phyloP scores from a whole-genome alignment of 2,329 filamentous ascomycete genomes.

The Thelonectria discophora region DNA sequence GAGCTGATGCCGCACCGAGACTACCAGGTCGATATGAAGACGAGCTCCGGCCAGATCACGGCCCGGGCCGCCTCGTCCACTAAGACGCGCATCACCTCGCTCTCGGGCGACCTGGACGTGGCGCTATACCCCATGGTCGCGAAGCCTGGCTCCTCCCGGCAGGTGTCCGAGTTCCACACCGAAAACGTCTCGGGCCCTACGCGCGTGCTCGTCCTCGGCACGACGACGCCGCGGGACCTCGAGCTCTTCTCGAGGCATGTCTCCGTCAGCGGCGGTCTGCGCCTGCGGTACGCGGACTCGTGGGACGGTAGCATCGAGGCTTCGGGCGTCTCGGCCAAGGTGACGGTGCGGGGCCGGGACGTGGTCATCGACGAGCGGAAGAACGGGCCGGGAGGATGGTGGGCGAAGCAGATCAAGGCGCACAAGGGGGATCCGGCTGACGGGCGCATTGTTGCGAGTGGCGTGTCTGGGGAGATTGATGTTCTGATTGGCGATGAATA shows the following conservation, averaged over 20 bases:
- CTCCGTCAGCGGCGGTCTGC: slow-evolving; percentile 55
- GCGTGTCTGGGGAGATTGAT: slow-evolving; percentile 44
- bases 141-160: no score
- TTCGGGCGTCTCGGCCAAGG: slow-evolving; percentile 51
- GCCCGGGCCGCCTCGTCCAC: slow-evolving; percentile 52
- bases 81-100: slow-evolving; percentile 48
- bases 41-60: slow-evolving; percentile 55
- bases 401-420: slow-evolving; percentile 47
- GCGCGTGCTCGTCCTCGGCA: slow-evolving; percentile 55
- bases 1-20: slow-evolving; percentile 55
- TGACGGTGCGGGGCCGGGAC: slow-evolving; percentile 54
- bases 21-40: slow-evolving; percentile 56
- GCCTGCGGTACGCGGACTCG: slow-evolving; percentile 55
- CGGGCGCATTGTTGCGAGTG: slow-evolving; percentile 46
- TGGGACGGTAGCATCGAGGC: slow-evolving; percentile 60
- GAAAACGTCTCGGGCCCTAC: no score
- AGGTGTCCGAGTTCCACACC: no score
- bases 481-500: slow-evolving; percentile 39
- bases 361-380: slow-evolving; percentile 50
- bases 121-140: no score
- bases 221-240: slow-evolving; percentile 20
- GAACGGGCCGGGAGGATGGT: slow-evolving; percentile 42
- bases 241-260: slow-evolving; percentile 50
- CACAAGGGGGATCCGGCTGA: slow-evolving; percentile 53
- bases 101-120: slow-evolving; percentile 53